phyloP scores from a whole-genome alignment of 176 grass and related monocot species.

The Coix lacrymajobi region DNA sequence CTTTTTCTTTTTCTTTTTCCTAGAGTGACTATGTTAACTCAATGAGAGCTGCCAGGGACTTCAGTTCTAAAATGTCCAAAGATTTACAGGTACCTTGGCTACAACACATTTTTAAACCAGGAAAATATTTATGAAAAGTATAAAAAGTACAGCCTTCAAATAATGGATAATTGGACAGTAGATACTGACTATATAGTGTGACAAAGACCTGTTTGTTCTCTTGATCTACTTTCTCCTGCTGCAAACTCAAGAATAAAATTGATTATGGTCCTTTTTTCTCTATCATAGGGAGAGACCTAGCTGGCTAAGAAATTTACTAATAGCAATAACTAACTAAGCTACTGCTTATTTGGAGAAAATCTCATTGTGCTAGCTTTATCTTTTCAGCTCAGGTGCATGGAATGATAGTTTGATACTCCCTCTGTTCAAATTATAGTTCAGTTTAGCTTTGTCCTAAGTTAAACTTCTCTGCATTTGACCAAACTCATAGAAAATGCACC shows the following conservation, averaged over 20 bases:
- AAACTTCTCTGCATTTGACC: neutral
- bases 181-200: neutral
- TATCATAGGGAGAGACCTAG: neutral
- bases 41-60: slow-evolving; percentile 84
- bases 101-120: neutral
- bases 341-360: neutral
- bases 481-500: neutral
- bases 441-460: neutral
- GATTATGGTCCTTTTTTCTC: neutral
- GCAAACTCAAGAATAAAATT: neutral
- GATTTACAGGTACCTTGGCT: slow-evolving; percentile 68
- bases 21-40: slow-evolving; percentile 96
- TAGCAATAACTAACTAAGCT: neutral
- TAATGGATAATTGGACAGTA: neutral
- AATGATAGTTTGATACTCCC: neutral
- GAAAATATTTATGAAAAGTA: neutral
- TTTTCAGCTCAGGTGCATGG: slow-evolving; percentile 12
- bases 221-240: neutral
- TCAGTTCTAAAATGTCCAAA: slow-evolving; percentile 82
- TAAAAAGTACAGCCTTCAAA: slow-evolving; percentile 9
- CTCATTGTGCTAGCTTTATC: neutral
- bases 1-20: slow-evolving; percentile 10
- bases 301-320: neutral
- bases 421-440: neutral
- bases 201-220: neutral